A percentile compares a stretch with the other conserved stretches of the same genome.
Conservation (phyloP, 352 stramenopile species). For the Phytopythium litorale region DNA sequence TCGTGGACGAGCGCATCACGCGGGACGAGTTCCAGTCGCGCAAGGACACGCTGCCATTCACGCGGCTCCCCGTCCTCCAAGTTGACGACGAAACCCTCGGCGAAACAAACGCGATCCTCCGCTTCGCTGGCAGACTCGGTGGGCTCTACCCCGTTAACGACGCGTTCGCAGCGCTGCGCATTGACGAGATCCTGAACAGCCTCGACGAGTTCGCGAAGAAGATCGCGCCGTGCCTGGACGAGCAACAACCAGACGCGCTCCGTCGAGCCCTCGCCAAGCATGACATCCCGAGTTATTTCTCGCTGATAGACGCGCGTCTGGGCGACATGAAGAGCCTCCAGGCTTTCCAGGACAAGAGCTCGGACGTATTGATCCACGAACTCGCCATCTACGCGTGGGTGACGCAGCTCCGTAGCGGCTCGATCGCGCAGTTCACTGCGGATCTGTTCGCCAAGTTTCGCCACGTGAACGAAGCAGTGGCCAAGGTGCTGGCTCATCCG, state of each 20-base stretch:
- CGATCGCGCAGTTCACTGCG: neutral
- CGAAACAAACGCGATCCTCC: slow-evolving; percentile 51
- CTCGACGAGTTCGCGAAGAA: slow-evolving; percentile 19
- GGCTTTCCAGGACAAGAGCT: slow-evolving; percentile 9
- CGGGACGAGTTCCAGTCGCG: slow-evolving; percentile 16
- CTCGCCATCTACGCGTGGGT: slow-evolving; percentile 26
- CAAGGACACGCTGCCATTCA: slow-evolving; percentile 34
- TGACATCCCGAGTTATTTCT: slow-evolving; percentile 18
- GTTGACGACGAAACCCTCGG: slow-evolving; percentile 39
- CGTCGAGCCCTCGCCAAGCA: slow-evolving; percentile 12
- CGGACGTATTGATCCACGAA: slow-evolving; percentile 21
- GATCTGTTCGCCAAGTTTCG: slow-evolving; percentile 13
- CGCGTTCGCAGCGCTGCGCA: slow-evolving; percentile 24
- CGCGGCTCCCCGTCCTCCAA: slow-evolving; percentile 17
- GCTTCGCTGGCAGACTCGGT: slow-evolving; percentile 50
- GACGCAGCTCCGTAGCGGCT: slow-evolving; percentile 6
- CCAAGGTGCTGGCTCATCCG: slow-evolving; percentile 20
- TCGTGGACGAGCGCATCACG: slow-evolving; percentile 35
- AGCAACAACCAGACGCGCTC: slow-evolving; percentile 9
- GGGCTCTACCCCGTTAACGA: slow-evolving; percentile 42
- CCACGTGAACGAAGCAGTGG: slow-evolving; percentile 11
- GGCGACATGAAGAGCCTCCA: slow-evolving; percentile 10
- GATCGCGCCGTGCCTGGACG: slow-evolving; percentile 8
- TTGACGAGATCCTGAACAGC: slow-evolving; percentile 55
- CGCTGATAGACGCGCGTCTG: slow-evolving; percentile 25